A percentile compares a stretch with the other conserved stretches of the same genome.
phyloP scores from a whole-genome alignment of 2,329 filamentous ascomycete species.

The Nakataea oryzae region DNA sequence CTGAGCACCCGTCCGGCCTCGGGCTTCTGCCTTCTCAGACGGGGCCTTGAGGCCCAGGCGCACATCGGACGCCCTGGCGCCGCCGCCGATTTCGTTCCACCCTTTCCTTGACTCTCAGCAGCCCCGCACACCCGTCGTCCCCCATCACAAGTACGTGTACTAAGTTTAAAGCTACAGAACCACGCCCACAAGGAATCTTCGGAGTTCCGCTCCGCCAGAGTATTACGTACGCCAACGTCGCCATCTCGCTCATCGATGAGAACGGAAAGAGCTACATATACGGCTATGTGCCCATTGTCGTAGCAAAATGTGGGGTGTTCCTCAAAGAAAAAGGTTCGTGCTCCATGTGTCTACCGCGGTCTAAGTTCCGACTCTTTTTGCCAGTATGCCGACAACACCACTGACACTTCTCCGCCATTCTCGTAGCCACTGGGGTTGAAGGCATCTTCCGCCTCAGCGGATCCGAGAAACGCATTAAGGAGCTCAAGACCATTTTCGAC shows the following conservation, averaged over 20 bases:
- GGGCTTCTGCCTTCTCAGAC: not conserved
- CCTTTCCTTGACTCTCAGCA: not conserved
- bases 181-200: conserved; percentile 68
- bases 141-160: not conserved
- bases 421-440: conserved; percentile 78
- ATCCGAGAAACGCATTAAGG: conserved; percentile 96
- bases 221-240: conserved; percentile 95
- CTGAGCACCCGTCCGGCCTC: not conserved
- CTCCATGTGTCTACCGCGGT: not conserved
- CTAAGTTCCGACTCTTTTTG: conserved; percentile 7
- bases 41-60: not conserved
- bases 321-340: conserved; percentile 88
- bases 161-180: conserved; percentile 23
- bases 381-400: not conserved
- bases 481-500: conserved; percentile 84
- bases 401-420: not conserved
- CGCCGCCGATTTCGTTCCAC: not conserved
- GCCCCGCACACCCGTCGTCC: not conserved
- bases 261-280: conserved; percentile 95
- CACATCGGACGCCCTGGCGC: not conserved
- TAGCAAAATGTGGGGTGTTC: conserved; percentile 95
- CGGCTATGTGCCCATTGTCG: conserved; percentile 95
- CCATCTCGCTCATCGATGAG: conserved; percentile 89
- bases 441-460: conserved; percentile 94
- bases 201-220: conserved; percentile 87